These are phyloP conservation scores for Cerioporus squamosus DNA, from an alignment of 1,284 basidiomycete species.

Conservation along the genomic window DNA sequence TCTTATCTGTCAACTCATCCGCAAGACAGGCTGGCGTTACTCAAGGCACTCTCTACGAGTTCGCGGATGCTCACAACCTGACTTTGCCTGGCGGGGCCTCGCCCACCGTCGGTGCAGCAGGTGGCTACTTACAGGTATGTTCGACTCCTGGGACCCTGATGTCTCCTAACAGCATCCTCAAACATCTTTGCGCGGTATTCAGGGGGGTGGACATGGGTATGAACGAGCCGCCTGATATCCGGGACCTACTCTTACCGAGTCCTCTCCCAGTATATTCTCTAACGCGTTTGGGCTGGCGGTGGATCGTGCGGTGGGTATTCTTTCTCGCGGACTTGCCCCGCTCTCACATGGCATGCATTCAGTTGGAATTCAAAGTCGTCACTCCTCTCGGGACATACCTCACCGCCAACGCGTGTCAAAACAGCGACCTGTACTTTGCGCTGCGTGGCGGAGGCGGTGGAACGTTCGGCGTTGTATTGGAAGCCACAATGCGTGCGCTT, in stretches of 20 bases:
- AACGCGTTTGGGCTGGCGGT: constrained; percentile 39
- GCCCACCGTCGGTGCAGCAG: constrained; percentile 31
- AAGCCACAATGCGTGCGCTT: constrained; percentile 18
- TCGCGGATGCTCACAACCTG: constrained; percentile 33
- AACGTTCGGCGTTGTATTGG: constrained; percentile 33
- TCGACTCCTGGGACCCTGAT: too few relatives aligned
- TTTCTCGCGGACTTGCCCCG: neutral
- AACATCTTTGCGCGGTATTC: too few relatives aligned
- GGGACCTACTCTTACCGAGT: neutral
- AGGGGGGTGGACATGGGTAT: too few relatives aligned
- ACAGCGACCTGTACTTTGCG: constrained; percentile 30
- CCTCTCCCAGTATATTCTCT: constrained; percentile 36
- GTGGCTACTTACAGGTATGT: constrained; percentile 33
- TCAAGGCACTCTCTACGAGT: constrained; percentile 32
- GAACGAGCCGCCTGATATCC: neutral
- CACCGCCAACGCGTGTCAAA: constrained; percentile 22
- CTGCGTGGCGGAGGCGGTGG: constrained; percentile 30
- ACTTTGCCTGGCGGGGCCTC: constrained; percentile 35
- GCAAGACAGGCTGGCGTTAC: constrained; percentile 24
- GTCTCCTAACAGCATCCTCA: too few relatives aligned
- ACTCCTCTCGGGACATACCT: constrained; percentile 32
- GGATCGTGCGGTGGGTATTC: constrained; percentile 37
- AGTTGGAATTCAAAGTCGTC: constrained; percentile 26
- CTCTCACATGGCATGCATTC: neutral
- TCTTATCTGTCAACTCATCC: neutral